A percentile compares a stretch with the other conserved stretches of the same genome.
Conservation (phyloP, 495 filamentous ascomycete genomes). For the Annulohypoxylon moriforme region DNA sequence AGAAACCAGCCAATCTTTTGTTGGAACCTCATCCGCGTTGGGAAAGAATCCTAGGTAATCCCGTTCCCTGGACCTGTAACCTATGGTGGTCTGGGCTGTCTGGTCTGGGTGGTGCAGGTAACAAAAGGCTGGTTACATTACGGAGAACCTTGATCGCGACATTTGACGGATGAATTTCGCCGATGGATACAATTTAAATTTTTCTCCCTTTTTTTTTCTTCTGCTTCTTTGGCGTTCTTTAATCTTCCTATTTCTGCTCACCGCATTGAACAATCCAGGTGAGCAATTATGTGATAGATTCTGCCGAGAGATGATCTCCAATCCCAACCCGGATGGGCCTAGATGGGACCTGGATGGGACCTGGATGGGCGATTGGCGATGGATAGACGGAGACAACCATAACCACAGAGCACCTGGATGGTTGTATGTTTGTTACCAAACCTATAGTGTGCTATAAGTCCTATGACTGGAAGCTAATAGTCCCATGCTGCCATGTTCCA, state of each 20-base stretch:
- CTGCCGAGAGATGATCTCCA: constrained; percentile 20
- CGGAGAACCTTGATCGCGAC: constrained; percentile 36
- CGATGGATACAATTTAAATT: constrained; percentile 20
- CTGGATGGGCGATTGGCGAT: constrained; percentile 24
- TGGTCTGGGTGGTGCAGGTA: constrained; percentile 15
- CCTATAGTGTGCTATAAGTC: not conserved
- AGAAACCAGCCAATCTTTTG: constrained; percentile 38
- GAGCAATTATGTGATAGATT: constrained; percentile 31
- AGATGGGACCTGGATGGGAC: constrained; percentile 30
- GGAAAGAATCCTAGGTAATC: constrained; percentile 25
- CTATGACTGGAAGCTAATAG: not conserved
- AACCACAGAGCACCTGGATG: constrained; percentile 31
- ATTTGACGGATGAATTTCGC: constrained; percentile 38
- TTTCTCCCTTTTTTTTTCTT: constrained; percentile 15
- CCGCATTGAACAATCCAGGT: constrained; percentile 35
- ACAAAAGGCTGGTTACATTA: constrained; percentile 9
- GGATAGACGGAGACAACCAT: constrained; percentile 3
- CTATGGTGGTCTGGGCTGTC: constrained; percentile 18
- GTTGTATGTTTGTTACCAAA: constrained; percentile 14
- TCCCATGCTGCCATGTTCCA: not conserved
- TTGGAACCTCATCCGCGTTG: constrained; percentile 34
- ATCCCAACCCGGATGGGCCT: constrained; percentile 14
- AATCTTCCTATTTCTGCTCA: constrained; percentile 25
- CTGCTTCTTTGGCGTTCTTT: constrained; percentile 2
- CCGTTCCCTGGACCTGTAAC: constrained; percentile 35